Conservation (phyloP, 108 stramenopile species). For the Aurantiochytrium sp. region DNA sequence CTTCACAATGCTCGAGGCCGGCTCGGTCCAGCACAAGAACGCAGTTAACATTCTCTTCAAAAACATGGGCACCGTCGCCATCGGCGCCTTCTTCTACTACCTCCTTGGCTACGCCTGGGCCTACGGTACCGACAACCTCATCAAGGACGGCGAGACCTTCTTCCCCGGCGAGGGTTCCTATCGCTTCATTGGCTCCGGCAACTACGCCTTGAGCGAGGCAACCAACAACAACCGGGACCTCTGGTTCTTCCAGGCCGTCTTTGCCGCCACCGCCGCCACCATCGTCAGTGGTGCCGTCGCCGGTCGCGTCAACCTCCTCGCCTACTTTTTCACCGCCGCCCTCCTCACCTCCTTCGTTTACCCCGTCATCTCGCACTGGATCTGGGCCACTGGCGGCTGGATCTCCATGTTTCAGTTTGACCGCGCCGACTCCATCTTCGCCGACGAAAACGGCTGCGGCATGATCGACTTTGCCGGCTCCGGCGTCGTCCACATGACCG, state of each 20-base stretch:
- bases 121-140: neutral
- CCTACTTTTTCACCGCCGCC: slow-evolving; percentile 66
- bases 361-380: slow-evolving; percentile 69
- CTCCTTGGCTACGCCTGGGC: slow-evolving; percentile 24
- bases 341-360: slow-evolving; percentile 72
- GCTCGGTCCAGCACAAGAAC: slow-evolving; percentile 53
- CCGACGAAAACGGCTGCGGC: slow-evolving; percentile 35
- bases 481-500: slow-evolving; percentile 64
- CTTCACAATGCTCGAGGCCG: slow-evolving; percentile 70
- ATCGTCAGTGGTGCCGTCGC: slow-evolving; percentile 68
- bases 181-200: slow-evolving; percentile 58
- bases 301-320: slow-evolving; percentile 64
- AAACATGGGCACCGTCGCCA: slow-evolving; percentile 33
- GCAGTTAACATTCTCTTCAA: slow-evolving; percentile 44
- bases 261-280: slow-evolving; percentile 66
- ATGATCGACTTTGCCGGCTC: slow-evolving; percentile 68
- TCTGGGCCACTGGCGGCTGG: slow-evolving; percentile 62
- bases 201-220: slow-evolving; percentile 50
- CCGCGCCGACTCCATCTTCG: neutral
- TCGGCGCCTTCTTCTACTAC: slow-evolving; percentile 26
- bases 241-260: slow-evolving; percentile 70
- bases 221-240: neutral
- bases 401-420: neutral
- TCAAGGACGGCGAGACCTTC: neutral
- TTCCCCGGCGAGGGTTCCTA: neutral